Conservation (phyloP, 2,329 filamentous ascomycete genomes). For the Fusarium verticillioides region DNA sequence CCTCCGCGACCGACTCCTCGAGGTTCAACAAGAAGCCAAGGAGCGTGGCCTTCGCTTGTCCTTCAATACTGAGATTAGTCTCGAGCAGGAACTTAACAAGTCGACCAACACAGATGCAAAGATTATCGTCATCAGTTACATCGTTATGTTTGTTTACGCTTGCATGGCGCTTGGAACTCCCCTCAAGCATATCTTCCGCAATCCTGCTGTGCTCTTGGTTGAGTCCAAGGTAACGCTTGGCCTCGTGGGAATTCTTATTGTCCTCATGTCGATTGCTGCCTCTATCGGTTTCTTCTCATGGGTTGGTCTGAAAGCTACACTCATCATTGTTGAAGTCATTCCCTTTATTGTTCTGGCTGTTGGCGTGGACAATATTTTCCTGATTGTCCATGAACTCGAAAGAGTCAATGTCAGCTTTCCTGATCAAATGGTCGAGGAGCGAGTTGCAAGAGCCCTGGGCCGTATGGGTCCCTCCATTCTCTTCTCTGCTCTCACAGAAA, state of each 20-base stretch:
- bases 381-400: constrained; percentile 98
- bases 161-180: constrained; percentile 92
- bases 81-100: constrained; percentile 97
- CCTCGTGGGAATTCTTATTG: constrained; percentile 93
- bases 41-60: constrained; percentile 85
- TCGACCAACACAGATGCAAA: constrained; percentile 98
- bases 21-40: constrained; percentile 82
- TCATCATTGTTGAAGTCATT: constrained; percentile 98
- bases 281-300: constrained; percentile 96
- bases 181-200: constrained; percentile 79
- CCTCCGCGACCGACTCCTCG: constrained; percentile 77
- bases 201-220: constrained; percentile 85
- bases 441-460: constrained; percentile 88
- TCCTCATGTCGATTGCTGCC: constrained; percentile 95
- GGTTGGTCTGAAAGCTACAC: constrained; percentile 88
- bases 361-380: constrained; percentile 98
- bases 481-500: constrained; percentile 94
- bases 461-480: constrained; percentile 97
- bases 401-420: constrained; percentile 92
- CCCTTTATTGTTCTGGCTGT: constrained; percentile 96
- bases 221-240: constrained; percentile 97
- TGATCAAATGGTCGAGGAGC: constrained; percentile 85
- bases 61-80: constrained; percentile 93
- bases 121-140: constrained; percentile 95
- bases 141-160: constrained; percentile 98